Evolutionary conservation across 306 rosid genomes (phyloP), one percentile per base, ranked within the genome.

Genomic region (Delonix regia): DNA sequence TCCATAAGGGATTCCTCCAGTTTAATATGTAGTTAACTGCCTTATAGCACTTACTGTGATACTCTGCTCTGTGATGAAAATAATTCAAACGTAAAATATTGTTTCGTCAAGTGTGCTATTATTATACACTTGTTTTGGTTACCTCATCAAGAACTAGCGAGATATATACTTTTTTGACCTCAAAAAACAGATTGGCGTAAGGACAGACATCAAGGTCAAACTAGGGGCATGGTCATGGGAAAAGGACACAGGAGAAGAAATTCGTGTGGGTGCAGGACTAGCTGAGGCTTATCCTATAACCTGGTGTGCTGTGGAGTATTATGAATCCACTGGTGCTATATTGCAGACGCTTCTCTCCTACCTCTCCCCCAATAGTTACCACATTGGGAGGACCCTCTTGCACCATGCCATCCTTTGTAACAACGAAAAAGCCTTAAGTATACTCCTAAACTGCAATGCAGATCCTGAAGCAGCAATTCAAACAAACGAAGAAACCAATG

Each of bases 211-310:
- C 64, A 83, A 82, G 69, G 92, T 88, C 15, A 86, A 78, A 67
- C 55, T 90, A 19, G 92, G 92, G 57, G 90, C 89, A 18, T 90
- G 94, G 94, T 86, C 90, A 14, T 90, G 94, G 94, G 94, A 90
- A 28, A 69, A 41, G 44, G 83, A 78, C 18, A 86, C 86, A 4
- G 94, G 90, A 62, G 94, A 90, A 57, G 94, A 88, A 59, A 81
- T 83, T 81, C 90, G 94, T 21, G 94, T 88, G 1, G 94, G 94
- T 60, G 94, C 87, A 61, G 90, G 89, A 71, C 85, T 90, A 79
- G 92, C 90, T 0, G 92, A 88, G 81, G 81, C 92, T 19, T 90
- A 86, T 34, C 78, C 86, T 18, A 71, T 86, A 62, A 81, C 87
- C 5, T 90, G 94, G 92, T 88, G 94, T 81, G 94, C 94, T 3